Conservation (phyloP, 2,329 filamentous ascomycete genomes). For the Talaromyces islandicus region DNA sequence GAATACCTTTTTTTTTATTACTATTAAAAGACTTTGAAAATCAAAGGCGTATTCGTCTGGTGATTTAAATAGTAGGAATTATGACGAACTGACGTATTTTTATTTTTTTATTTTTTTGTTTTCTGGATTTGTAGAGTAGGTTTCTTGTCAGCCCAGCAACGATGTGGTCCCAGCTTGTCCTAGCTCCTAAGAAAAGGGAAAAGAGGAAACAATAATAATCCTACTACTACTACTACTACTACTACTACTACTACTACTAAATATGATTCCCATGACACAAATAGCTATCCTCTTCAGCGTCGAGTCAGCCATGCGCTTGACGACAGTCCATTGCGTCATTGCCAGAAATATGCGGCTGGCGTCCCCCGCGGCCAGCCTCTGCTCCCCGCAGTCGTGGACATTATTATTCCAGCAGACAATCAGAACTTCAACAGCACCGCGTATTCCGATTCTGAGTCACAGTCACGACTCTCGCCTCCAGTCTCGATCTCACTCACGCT, state of each 20-base stretch:
- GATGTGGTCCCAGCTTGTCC: neutral
- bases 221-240: no score
- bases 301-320: neutral
- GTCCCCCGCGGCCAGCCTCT: neutral
- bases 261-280: neutral
- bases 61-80: neutral
- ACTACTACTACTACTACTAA: neutral
- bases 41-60: neutral
- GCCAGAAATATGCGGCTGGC: neutral
- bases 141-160: neutral
- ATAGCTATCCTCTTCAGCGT: neutral
- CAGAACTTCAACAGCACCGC: neutral
- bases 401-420: neutral
- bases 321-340: neutral
- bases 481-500: no score
- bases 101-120: neutral
- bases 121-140: neutral
- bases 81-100: neutral
- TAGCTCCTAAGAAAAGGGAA: neutral
- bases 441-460: neutral
- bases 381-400: neutral
- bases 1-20: constrained; percentile 16
- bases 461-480: neutral
- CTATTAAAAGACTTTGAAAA: neutral
- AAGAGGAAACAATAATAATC: neutral